phyloP scores from a whole-genome alignment of 257 asterid genomes.

The Catharanthus roseus region DNA sequence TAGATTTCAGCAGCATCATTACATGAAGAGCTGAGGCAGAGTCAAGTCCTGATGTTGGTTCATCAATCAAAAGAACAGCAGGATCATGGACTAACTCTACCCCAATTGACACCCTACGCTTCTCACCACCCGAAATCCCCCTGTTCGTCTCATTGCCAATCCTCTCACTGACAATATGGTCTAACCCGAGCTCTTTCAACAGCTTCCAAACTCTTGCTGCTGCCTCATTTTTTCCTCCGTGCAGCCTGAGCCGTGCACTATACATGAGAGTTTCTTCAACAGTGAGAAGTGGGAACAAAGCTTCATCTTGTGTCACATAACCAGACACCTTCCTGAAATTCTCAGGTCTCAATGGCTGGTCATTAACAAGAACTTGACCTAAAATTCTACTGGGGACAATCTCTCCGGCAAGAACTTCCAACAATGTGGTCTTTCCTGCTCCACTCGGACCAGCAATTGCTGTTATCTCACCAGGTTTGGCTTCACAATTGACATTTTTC shows the following conservation, averaged over 20 bases:
- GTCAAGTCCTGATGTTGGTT: conserved; percentile 87
- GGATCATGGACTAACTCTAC: conserved; percentile 74
- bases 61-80: conserved; percentile 61
- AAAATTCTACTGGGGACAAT: conserved; percentile 25
- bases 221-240: conserved; percentile 18
- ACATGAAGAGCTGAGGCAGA: conserved; percentile 68
- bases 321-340: conserved; percentile 54
- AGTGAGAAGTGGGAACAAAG: conserved; percentile 67
- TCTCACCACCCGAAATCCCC: conserved; percentile 81
- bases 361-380: conserved; percentile 52
- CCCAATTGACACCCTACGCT: conserved; percentile 70
- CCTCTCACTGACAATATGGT: conserved; percentile 36
- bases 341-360: conserved; percentile 31
- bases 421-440: conserved; percentile 75
- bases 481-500: conserved; percentile 51
- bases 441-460: conserved; percentile 86
- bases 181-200: conserved; percentile 59
- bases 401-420: conserved; percentile 55
- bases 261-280: conserved; percentile 62
- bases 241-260: conserved; percentile 62
- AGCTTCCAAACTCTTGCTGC: conserved; percentile 28
- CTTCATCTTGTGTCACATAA: conserved; percentile 68
- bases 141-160: conserved; percentile 49
- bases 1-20: conserved; percentile 42
- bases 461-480: conserved; percentile 59